Percentiles rank a stretch among this genome's conserved stretches.
Evolutionary conservation across 192 early-diverging fungal genomes (phyloP).

Genomic region (Paraglomus occultum): DNA sequence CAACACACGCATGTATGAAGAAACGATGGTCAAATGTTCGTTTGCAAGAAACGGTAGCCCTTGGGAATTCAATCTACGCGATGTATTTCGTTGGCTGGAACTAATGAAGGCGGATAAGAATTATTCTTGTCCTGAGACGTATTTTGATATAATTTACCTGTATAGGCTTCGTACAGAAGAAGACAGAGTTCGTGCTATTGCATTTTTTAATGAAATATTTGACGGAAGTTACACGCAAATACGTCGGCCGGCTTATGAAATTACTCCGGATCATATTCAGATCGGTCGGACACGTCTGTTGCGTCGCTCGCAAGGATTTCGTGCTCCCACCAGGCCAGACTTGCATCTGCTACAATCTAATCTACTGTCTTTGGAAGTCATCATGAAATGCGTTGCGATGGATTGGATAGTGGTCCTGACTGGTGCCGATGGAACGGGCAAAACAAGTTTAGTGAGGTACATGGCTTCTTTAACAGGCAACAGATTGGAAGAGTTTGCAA

Average conservation of each 20-base stretch:
- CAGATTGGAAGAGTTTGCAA: constrained; percentile 85
- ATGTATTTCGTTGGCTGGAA: constrained; percentile 93
- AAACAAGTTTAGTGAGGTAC: constrained; percentile 82
- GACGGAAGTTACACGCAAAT: constrained; percentile 38
- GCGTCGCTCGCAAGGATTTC: constrained; percentile 36
- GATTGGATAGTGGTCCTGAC: constrained; percentile 91
- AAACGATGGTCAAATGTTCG: constrained; percentile 72
- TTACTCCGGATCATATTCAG: constrained; percentile 51
- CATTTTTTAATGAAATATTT: constrained; percentile 58
- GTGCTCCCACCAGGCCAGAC: constrained; percentile 42
- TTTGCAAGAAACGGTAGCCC: constrained; percentile 80
- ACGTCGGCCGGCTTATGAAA: constrained; percentile 46
- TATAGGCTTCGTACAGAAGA: constrained; percentile 83
- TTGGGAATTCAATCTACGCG: constrained; percentile 99
- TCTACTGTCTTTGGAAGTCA: constrained; percentile 66
- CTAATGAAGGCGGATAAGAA: constrained; percentile 57
- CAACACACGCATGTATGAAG: constrained; percentile 82
- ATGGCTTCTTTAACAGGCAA: constrained; percentile 82
- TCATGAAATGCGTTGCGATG: constrained; percentile 87
- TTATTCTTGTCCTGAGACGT: constrained; percentile 59
- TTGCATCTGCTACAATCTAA: constrained; percentile 67
- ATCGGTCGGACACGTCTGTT: constrained; percentile 63
- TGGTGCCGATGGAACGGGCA: constrained; percentile 82
- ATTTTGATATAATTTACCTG: constrained; percentile 80
- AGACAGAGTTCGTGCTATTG: constrained; percentile 64